phyloP scores from a whole-genome alignment of 129 eudicot genomes.

The Flaveria ramosissima region DNA sequence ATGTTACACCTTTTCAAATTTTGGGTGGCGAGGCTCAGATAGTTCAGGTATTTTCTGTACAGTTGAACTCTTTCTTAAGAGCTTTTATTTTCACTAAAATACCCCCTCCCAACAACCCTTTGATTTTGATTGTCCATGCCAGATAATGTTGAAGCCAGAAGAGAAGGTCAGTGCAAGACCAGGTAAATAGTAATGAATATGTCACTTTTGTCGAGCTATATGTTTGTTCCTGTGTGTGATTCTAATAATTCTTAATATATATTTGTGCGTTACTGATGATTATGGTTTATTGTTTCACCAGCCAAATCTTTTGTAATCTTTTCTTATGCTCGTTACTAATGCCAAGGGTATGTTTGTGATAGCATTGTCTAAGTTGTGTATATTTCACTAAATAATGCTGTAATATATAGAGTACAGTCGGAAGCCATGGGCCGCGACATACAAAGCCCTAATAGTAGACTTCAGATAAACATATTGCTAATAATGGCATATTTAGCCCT shows the following conservation, averaged over 20 bases:
- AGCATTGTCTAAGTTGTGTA: background rate
- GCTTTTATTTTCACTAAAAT: background rate
- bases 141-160: slow-evolving; percentile 96
- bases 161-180: slow-evolving; percentile 88
- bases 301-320: too few relatives aligned
- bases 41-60: slow-evolving; percentile 64
- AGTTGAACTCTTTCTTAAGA: slow-evolving; percentile 4
- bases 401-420: background rate
- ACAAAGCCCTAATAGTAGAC: background rate
- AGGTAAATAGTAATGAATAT: slow-evolving; percentile 47
- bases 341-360: background rate
- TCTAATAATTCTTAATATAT: background rate
- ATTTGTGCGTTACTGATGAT: background rate
- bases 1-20: slow-evolving; percentile 90
- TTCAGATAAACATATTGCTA: background rate
- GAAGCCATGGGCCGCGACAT: background rate
- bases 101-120: background rate
- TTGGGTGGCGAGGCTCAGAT: slow-evolving; percentile 98
- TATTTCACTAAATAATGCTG: background rate
- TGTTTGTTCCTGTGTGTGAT: background rate
- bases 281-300: background rate
- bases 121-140: slow-evolving; percentile 24
- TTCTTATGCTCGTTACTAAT: too few relatives aligned
- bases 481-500: background rate
- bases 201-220: background rate